phyloP scores from a whole-genome alignment of 2,329 filamentous ascomycete genomes.

The Nakataea oryzae region DNA sequence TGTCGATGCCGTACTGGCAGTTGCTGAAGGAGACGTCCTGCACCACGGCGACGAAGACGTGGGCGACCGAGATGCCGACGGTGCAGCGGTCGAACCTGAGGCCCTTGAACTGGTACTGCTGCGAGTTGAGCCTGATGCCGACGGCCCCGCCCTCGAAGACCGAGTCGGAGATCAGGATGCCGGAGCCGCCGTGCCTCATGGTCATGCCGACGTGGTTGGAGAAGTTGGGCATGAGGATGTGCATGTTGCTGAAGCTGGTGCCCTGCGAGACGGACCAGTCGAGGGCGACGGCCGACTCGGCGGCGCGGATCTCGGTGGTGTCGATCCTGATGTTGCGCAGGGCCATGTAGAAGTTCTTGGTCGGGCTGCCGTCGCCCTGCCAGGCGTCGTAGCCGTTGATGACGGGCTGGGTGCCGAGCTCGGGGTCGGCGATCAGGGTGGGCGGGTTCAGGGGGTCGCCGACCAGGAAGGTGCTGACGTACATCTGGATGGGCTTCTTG shows the following conservation, averaged over 20 bases:
- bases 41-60: slow-evolving; percentile 16
- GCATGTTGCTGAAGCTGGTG: neutral
- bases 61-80: slow-evolving; percentile 17
- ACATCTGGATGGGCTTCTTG: slow-evolving; percentile 17
- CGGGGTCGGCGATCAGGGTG: slow-evolving; percentile 15
- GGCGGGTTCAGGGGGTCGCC: slow-evolving; percentile 18
- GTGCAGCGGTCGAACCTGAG: slow-evolving; percentile 10
- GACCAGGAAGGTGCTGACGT: slow-evolving; percentile 19
- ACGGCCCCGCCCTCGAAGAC: slow-evolving; percentile 2
- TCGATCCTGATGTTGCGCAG: slow-evolving; percentile 33
- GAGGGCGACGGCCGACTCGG: slow-evolving; percentile 9
- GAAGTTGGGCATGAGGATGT: slow-evolving; percentile 14
- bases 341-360: slow-evolving; percentile 25
- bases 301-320: slow-evolving; percentile 24
- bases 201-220: slow-evolving; percentile 32
- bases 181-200: slow-evolving; percentile 18
- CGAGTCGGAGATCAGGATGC: neutral
- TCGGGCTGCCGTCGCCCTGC: slow-evolving; percentile 15
- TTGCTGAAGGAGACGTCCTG: slow-evolving; percentile 17
- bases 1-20: slow-evolving; percentile 19
- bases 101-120: slow-evolving; percentile 4
- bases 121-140: slow-evolving; percentile 3
- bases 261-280: slow-evolving; percentile 1
- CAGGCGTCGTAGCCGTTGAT: slow-evolving; percentile 10
- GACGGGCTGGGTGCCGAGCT: slow-evolving; percentile 8